These are phyloP conservation scores for Extremus antarcticus DNA, from an alignment of 495 filamentous ascomycete species.

Conservation along the genomic window DNA sequence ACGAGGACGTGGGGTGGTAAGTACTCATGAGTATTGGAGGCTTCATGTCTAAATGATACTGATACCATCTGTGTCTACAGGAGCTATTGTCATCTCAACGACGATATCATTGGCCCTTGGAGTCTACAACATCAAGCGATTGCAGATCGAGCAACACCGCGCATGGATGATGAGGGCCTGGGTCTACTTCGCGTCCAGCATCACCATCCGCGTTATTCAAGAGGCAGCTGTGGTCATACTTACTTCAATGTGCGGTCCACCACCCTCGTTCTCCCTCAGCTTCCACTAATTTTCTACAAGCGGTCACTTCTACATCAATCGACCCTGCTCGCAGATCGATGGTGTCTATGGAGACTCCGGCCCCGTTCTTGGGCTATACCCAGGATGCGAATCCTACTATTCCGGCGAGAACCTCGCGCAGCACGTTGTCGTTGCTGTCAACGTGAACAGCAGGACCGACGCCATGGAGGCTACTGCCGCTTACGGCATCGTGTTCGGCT, in stretches of 20 bases:
- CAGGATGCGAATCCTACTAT: constrained; percentile 12
- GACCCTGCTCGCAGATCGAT: constrained; percentile 38
- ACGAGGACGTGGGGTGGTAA: constrained; percentile 31
- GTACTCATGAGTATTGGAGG: no score
- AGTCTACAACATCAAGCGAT: constrained; percentile 37
- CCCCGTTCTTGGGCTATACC: constrained; percentile 33
- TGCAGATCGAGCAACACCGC: constrained; percentile 45
- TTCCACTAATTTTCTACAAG: no score
- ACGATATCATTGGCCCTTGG: constrained; percentile 28
- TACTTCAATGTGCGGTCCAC: no score
- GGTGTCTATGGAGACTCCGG: constrained; percentile 11
- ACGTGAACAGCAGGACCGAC: background rate
- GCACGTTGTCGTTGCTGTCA: background rate
- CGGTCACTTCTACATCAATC: no score
- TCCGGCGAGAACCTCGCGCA: background rate
- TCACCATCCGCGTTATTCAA: constrained; percentile 4
- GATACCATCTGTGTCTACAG: constrained; percentile 24
- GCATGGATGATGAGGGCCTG: constrained; percentile 45
- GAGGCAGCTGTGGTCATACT: background rate
- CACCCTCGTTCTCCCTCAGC: no score
- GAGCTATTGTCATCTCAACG: constrained; percentile 29
- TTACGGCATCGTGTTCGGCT: background rate
- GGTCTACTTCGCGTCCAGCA: constrained; percentile 27
- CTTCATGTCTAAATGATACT: no score
- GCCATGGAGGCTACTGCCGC: background rate